phyloP scores from a whole-genome alignment of 139 green algal species.

The Desmodesmus armatus region DNA sequence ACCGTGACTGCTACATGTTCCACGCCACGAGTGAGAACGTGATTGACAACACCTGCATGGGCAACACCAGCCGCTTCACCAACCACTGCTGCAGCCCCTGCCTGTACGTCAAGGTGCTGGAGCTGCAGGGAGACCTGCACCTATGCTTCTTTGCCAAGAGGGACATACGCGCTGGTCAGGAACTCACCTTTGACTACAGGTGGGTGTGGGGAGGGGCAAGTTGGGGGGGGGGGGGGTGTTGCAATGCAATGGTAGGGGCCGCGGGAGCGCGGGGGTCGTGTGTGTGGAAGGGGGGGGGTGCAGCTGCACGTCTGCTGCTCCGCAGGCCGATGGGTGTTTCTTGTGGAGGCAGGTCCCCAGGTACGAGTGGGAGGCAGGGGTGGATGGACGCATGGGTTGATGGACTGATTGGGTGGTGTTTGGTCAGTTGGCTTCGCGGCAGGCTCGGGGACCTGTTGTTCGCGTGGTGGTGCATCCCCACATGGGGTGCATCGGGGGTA shows the following conservation, averaged over 20 bases:
- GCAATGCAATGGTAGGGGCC: conserved; percentile 13
- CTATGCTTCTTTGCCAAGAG: conserved; percentile 87
- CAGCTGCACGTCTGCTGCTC: background rate
- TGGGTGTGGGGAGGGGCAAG: too few relatives aligned
- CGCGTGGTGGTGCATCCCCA: too few relatives aligned
- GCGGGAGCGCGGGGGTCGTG: background rate
- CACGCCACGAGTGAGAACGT: conserved; percentile 79
- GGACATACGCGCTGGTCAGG: conserved; percentile 83
- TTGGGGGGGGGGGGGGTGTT: too few relatives aligned
- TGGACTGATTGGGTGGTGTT: too few relatives aligned
- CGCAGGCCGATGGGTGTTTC: background rate
- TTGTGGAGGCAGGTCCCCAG: too few relatives aligned
- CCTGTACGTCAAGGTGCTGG: conserved; percentile 89
- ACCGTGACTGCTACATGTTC: conserved; percentile 94
- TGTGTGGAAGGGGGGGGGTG: too few relatives aligned
- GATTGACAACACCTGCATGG: conserved; percentile 84
- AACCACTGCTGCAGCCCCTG: conserved; percentile 94
- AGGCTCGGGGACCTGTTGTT: too few relatives aligned
- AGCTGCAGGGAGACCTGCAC: conserved; percentile 71
- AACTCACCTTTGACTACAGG: conserved; percentile 96
- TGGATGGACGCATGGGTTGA: too few relatives aligned
- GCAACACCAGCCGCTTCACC: conserved; percentile 86
- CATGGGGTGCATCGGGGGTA: too few relatives aligned
- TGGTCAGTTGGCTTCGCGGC: too few relatives aligned
- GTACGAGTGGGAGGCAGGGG: too few relatives aligned